These are phyloP conservation scores for Gossypium turneri DNA, from an alignment of 345 rosid genomes.

Conservation along the genomic window DNA sequence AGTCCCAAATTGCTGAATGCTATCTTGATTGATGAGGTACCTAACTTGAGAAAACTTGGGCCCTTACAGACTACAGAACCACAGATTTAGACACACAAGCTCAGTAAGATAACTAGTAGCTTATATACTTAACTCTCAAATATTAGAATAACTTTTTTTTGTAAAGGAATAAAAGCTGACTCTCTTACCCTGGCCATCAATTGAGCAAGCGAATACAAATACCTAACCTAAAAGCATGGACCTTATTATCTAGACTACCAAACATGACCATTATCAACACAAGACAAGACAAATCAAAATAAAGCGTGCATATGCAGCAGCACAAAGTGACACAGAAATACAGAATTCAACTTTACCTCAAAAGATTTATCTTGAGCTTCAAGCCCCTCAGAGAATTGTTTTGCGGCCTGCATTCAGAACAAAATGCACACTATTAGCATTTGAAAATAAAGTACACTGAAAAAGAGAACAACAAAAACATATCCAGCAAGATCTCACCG, in stretches of 20 bases:
- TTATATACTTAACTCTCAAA: not conserved
- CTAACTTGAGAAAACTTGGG: not conserved
- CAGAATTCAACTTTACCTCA: conserved; percentile 42
- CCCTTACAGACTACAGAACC: not conserved
- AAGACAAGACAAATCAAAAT: conserved; percentile 4
- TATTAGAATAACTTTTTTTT: not conserved
- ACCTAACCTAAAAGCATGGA: not conserved
- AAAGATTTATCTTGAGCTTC: conserved; percentile 47
- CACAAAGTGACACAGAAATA: not conserved
- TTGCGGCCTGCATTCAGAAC: conserved; percentile 42
- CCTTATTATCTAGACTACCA: not conserved
- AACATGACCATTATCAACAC: not conserved
- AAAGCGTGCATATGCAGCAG: not conserved
- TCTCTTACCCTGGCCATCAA: not conserved
- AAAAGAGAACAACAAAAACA: not conserved
- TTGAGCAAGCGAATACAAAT: not conserved
- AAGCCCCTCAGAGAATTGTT: conserved; percentile 32
- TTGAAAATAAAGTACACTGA: not conserved
- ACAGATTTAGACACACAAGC: not conserved
- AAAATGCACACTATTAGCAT: conserved; percentile 16
- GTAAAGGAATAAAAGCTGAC: not conserved
- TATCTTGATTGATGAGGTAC: not conserved
- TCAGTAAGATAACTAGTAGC: not conserved
- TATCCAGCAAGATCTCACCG: conserved; percentile 33
- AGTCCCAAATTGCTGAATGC: not conserved